Conservation (phyloP, 352 stramenopile species). For the Achlya hypogyna region DNA sequence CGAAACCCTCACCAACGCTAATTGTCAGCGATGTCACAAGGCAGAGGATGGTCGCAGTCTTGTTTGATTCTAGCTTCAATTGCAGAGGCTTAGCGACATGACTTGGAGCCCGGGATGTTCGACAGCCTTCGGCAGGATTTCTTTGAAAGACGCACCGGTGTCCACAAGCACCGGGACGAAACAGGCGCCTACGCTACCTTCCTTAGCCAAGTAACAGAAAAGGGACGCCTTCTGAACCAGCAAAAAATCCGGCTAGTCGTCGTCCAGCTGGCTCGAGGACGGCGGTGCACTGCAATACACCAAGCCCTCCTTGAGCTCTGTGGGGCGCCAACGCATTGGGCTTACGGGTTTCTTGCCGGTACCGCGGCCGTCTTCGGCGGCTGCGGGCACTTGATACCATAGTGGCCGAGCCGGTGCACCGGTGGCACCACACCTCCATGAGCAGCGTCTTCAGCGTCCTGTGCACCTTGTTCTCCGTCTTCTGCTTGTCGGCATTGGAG, state of each 20-base stretch:
- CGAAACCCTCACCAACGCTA: neutral
- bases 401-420: neutral
- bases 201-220: slow-evolving; percentile 11
- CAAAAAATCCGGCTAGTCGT: neutral
- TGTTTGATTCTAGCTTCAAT: neutral
- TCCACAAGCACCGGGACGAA: slow-evolving; percentile 1
- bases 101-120: neutral
- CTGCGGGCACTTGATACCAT: neutral
- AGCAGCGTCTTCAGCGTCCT: neutral
- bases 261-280: neutral
- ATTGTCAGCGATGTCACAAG: neutral
- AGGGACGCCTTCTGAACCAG: neutral
- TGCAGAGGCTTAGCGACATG: neutral
- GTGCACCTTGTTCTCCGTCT: neutral
- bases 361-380: neutral
- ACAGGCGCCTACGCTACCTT: neutral
- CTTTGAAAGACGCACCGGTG: slow-evolving; percentile 16
- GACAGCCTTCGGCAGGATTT: neutral
- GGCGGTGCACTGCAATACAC: neutral
- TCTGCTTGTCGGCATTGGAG: neutral
- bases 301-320: neutral
- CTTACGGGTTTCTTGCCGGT: slow-evolving; percentile 6
- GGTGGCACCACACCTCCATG: neutral
- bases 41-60: neutral
- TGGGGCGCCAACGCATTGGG: slow-evolving; percentile 6